Base-by-base conservation (phyloP, 164 flowering plant species). In the Litsea cubeba region DNA sequence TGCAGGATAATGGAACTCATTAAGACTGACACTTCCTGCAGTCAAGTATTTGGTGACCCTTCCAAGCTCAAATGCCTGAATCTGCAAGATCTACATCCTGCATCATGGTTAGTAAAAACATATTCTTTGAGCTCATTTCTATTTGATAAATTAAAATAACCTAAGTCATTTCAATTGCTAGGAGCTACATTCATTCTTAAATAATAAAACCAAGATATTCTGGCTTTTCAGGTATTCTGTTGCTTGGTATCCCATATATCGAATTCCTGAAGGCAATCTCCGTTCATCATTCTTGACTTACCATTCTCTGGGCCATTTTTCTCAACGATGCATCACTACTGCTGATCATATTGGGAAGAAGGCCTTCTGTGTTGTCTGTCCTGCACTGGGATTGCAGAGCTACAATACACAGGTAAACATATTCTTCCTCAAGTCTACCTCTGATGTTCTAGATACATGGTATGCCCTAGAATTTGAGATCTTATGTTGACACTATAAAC, bases 51-150 rank as follows among this genome's bases (percentile, higher is more conserved):
- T 78, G 97, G 97, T 18, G 91, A 90, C 78, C 88, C 90, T 26
- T 50, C 86, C 25, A 75, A 54, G 18, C 82, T 91, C 18, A 66
- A 79, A 17, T 81, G 84, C 65, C 68, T 79, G 71, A 67, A 83
- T 78, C 69, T 91, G 71, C 74, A 78, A 64, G 88, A 90, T 79
- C 82, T 91, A 28, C 93, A 90, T 71, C 94, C 89, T 35, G 72
- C 80, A 70, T 91, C 97, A 69, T 91, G 97, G 97, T 90, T 28
- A 81, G 93, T 65, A 28, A 12, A 14, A 65, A 12, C 17, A 10
- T 3, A n/a, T 5, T 65, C 26, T 17, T 4, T 68, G 50, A 5
- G 50, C 50, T 68, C 12, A 32, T 40, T 68, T 0, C 12, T 35
- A 32, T 68, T 6, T 28, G 30, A 28, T 28, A 28, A 28, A 1